Evolutionary conservation across 2,329 filamentous ascomycete genomes (phyloP), one percentile per base, ranked within the genome.

Genomic region (Trichocomaceae sp.): DNA sequence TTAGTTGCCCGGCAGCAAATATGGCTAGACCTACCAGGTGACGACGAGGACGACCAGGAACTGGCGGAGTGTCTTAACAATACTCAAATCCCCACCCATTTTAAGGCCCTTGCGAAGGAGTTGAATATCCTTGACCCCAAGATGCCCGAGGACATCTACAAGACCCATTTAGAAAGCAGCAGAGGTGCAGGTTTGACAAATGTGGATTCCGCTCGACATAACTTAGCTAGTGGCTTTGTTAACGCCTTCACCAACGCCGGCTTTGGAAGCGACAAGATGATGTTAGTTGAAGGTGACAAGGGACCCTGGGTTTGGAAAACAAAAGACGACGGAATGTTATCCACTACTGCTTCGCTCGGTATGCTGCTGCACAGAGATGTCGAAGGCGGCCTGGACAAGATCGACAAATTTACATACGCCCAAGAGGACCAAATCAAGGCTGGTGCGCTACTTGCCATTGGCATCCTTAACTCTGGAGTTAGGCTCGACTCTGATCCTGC

Each of bases 231-330:
- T 52, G 90, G 87, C 3, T 97, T 99, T 63, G 95, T 99, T 60
- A 99, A 99, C 67, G 89, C 88, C 0, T 97, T 99, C 66, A 90
- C 93, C 59, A 99, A 99, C 63, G 91, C 93, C 52, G 93, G 93
- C 31, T 99, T 90, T 64, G 88, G 90, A 44, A 88, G 91, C 56
- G 93, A 99, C 72, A 97, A 96, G 79, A 87, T 99, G 83, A 96
- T 99, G 92, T 78, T 97, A 56, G 86, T 90, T 42, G 87, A 93
- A 19, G 86, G 88, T 57, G 86, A 90, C 60, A 95, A 95, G 76
- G 85, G 87, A 64, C 88, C 87, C 60, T 99, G 93, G 92, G 89
- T 99, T 4, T 99, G 90, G 90, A 99, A 97, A 78, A 97, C 95
- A 19, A 99, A 99, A 75, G 90, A 95, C 42, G 91, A 96, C 66